phyloP scores from a whole-genome alignment of 441 rosid species.

The Erodium moschatum region DNA sequence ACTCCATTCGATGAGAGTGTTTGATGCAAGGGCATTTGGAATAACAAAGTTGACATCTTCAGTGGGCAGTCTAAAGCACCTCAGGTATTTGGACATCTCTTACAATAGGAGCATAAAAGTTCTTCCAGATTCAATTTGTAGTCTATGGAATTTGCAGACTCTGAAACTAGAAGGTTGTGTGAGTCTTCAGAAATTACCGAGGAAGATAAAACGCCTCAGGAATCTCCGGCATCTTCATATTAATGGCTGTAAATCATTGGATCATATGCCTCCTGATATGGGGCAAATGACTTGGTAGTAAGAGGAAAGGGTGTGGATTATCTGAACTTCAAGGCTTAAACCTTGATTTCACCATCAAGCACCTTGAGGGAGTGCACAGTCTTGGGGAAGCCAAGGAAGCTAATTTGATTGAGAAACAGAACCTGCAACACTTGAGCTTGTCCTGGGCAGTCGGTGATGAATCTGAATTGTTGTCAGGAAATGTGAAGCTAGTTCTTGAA shows the following conservation, averaged over 20 bases:
- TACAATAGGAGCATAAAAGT: not conserved
- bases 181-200: not conserved
- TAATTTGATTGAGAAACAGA: not conserved
- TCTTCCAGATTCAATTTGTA: not conserved
- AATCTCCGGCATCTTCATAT: not conserved
- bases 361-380: not conserved
- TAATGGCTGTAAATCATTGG: not conserved
- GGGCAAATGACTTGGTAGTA: not conserved
- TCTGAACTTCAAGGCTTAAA: not conserved
- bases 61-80: not conserved
- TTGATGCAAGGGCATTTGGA: not conserved
- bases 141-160: not conserved
- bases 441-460: not conserved
- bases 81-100: not conserved
- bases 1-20: not conserved
- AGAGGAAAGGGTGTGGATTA: not conserved
- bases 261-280: not conserved
- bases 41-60: not conserved
- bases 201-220: not conserved
- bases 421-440: not conserved
- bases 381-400: not conserved
- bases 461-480: not conserved
- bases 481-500: not conserved
- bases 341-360: not conserved
- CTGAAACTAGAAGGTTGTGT: not conserved